Evolutionary conservation across 106 monocot species (phyloP).

Genomic region (Dendrobium huoshanense): DNA sequence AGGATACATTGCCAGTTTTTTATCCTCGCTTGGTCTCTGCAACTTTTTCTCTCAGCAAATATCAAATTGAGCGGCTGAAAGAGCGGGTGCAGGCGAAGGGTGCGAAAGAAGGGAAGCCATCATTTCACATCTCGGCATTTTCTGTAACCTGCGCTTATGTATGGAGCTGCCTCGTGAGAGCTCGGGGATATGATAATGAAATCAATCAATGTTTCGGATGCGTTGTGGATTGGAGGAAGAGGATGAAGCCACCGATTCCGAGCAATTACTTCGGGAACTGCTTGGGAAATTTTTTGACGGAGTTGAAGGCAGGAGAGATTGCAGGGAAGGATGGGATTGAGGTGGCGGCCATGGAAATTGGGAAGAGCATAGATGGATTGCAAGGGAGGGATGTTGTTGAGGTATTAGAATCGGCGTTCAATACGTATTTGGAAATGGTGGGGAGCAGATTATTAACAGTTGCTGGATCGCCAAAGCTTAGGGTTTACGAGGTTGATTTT

Average conservation of each 20-base stretch:
- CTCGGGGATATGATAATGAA: not conserved
- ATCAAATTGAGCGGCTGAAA: constrained; percentile 14
- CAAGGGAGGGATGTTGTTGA: not conserved
- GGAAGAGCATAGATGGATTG: not conserved
- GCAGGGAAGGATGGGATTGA: not conserved
- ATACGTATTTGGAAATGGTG: not conserved
- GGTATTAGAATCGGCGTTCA: not conserved
- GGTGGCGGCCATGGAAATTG: constrained; percentile 2
- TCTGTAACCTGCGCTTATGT: constrained; percentile 18
- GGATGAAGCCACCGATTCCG: constrained; percentile 24
- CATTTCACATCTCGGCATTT: constrained; percentile 19
- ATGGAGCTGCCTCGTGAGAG: constrained; percentile 10
- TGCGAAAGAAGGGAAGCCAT: not conserved
- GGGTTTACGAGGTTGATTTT: constrained; percentile 22
- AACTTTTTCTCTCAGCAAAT: constrained; percentile 4
- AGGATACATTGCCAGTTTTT: not conserved
- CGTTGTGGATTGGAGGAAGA: constrained; percentile 10
- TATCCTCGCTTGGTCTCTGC: not conserved
- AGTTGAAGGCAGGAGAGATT: constrained; percentile 2
- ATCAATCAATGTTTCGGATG: not conserved
- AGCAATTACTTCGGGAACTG: constrained; percentile 36
- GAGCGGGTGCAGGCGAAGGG: not conserved
- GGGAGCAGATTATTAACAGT: not conserved
- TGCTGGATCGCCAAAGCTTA: constrained; percentile 14
- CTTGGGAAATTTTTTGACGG: constrained; percentile 2